phyloP scores from a whole-genome alignment of 1,284 basidiomycete species.

The Papiliotrema fonsecae region DNA sequence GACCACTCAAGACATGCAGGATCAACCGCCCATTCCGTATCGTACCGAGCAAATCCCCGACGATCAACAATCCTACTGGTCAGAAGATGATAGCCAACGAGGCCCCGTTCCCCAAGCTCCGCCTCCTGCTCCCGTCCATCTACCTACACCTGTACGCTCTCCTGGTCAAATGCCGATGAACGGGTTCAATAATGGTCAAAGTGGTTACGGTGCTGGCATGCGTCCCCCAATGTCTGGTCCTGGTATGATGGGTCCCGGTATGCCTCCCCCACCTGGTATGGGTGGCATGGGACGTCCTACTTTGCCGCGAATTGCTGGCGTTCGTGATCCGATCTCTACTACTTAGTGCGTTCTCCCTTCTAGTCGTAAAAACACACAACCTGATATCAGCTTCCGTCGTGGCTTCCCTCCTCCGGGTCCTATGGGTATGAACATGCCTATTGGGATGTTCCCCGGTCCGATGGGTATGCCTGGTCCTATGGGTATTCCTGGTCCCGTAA shows the following conservation, averaged over 20 bases:
- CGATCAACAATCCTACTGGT: slow-evolving; percentile 4
- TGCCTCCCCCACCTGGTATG: slow-evolving; percentile 24
- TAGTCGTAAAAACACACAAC: background rate
- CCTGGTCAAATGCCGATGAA: slow-evolving; percentile 17
- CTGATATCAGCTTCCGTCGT: slow-evolving; percentile 35
- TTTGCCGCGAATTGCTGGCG: slow-evolving; percentile 36
- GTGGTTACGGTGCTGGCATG: slow-evolving; percentile 12
- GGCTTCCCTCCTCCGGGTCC: slow-evolving; percentile 41
- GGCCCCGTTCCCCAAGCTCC: slow-evolving; percentile 18
- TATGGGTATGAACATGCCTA: slow-evolving; percentile 25
- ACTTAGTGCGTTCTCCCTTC: slow-evolving; percentile 34
- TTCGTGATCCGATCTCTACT: slow-evolving; percentile 44
- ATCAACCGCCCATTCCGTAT: slow-evolving; percentile 15
- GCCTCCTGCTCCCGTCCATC: slow-evolving; percentile 35
- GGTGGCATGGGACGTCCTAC: slow-evolving; percentile 29
- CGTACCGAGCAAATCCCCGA: slow-evolving; percentile 13
- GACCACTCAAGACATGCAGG: background rate
- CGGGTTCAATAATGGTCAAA: background rate
- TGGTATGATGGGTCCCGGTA: slow-evolving; percentile 8
- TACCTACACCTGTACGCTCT: slow-evolving; percentile 42
- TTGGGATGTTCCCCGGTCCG: slow-evolving; percentile 37
- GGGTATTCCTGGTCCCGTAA: too few species aligned
- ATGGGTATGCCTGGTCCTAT: slow-evolving; percentile 38
- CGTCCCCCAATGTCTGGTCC: slow-evolving; percentile 18
- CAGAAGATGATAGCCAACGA: slow-evolving; percentile 15